A percentile compares a stretch with the other conserved stretches of the same genome.
These are phyloP conservation scores for Stagonosporopsis cucurbitacearum DNA, from an alignment of 2,329 filamentous ascomycete species.

Conservation along the genomic window DNA sequence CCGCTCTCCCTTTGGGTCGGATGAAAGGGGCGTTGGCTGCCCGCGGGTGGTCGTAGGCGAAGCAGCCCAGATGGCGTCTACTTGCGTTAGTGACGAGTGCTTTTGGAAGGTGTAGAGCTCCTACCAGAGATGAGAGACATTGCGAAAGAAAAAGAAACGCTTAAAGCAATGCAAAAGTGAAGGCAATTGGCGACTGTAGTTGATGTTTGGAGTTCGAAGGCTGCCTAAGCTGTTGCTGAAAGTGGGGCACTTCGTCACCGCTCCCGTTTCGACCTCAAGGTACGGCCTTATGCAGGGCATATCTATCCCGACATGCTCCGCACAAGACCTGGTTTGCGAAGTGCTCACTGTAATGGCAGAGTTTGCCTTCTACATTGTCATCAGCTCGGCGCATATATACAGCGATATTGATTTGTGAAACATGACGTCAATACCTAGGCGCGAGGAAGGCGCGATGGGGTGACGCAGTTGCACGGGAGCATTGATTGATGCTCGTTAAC, in stretches of 20 bases:
- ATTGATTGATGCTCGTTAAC: background rate
- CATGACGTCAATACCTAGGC: background rate
- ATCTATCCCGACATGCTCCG: background rate
- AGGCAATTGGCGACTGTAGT: background rate
- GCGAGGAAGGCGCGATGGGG: background rate
- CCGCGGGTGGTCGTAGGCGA: constrained; percentile 83
- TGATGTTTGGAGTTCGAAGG: background rate
- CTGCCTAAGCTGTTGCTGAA: constrained; percentile 14
- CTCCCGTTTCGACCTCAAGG: constrained; percentile 5
- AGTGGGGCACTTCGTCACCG: constrained; percentile 18
- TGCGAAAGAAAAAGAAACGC: background rate
- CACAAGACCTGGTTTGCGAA: background rate
- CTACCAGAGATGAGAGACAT: constrained; percentile 32
- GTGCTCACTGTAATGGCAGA: background rate
- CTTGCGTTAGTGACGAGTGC: constrained; percentile 7
- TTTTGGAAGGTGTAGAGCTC: background rate
- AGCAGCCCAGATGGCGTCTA: constrained; percentile 81
- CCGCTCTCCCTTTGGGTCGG: constrained; percentile 86
- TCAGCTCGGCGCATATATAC: background rate
- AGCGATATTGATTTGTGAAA: no score
- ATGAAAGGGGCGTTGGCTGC: constrained; percentile 85
- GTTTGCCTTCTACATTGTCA: background rate
- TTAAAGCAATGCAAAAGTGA: constrained; percentile 4
- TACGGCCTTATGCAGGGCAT: constrained; percentile 4
- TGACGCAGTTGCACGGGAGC: background rate